Percentiles rank a stretch among this genome's conserved stretches.
Evolutionary conservation across 768 basidiomycete genomes (phyloP).

Genomic region (Gymnopilus dilepis): DNA sequence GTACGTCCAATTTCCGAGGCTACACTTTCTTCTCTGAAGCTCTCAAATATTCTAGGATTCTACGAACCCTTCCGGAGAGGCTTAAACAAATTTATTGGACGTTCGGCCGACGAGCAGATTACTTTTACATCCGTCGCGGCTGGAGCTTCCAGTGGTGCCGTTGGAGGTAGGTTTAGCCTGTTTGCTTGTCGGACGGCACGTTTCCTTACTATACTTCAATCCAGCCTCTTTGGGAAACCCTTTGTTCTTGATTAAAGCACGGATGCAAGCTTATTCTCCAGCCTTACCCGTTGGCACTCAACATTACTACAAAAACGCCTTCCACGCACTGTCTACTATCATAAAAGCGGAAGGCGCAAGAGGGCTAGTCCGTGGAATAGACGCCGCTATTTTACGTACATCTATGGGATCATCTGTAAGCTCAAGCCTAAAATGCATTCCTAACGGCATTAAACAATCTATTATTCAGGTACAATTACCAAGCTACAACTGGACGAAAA

Average conservation of each 20-base stretch:
- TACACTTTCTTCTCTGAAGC: background rate
- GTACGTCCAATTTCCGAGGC: constrained; percentile 45
- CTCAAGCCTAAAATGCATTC: too few relatives aligned
- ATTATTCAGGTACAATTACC: constrained; percentile 85
- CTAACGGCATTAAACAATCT: too few relatives aligned
- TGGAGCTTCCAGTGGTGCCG: constrained; percentile 87
- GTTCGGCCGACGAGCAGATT: constrained; percentile 65
- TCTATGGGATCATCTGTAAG: constrained; percentile 88
- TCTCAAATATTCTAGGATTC: constrained; percentile 62
- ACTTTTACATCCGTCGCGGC: constrained; percentile 81
- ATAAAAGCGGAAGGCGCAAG: constrained; percentile 75
- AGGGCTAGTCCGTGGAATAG: constrained; percentile 89
- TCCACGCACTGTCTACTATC: constrained; percentile 82
- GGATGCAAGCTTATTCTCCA: constrained; percentile 99
- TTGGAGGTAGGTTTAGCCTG: constrained; percentile 68
- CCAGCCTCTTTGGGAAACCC: constrained; percentile 84
- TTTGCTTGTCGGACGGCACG: background rate
- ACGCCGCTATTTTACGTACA: constrained; percentile 91
- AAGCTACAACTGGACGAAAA: constrained; percentile 94
- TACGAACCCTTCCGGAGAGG: constrained; percentile 88
- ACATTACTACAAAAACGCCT: constrained; percentile 86
- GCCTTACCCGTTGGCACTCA: constrained; percentile 93
- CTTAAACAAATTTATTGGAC: constrained; percentile 73
- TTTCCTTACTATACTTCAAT: constrained; percentile 6
- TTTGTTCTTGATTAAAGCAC: constrained; percentile 93